phyloP scores from a whole-genome alignment of 805 yeast genomes.

The Barnettozyma vustinii region DNA sequence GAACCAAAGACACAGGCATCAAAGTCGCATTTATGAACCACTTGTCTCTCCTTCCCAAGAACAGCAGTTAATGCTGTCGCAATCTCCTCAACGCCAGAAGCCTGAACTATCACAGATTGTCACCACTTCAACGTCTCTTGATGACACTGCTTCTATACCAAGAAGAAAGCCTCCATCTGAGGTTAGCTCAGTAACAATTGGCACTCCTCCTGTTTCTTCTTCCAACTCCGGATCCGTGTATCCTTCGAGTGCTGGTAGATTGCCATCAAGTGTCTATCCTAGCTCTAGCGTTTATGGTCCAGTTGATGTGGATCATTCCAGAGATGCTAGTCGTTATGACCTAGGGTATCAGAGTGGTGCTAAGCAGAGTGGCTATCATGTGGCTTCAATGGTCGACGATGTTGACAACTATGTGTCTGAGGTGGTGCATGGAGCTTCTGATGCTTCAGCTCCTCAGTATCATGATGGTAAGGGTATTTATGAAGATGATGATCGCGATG shows the following conservation, averaged over 20 bases:
- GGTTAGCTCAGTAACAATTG: neutral
- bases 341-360: neutral
- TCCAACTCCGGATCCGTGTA: neutral
- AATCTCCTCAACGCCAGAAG: neutral
- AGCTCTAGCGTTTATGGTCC: constrained; percentile 22
- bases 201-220: neutral
- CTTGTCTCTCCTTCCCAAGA: constrained; percentile 2
- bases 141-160: neutral
- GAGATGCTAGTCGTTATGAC: neutral
- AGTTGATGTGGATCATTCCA: constrained; percentile 1
- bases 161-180: constrained; percentile 12
- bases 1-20: constrained; percentile 1
- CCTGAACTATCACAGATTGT: constrained; percentile 6
- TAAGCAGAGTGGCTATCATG: neutral
- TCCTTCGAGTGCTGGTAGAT: neutral
- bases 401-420: constrained; percentile 6
- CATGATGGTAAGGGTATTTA: neutral
- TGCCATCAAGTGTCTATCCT: constrained; percentile 10
- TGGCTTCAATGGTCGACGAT: constrained; percentile 8
- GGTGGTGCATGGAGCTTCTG: constrained; percentile 4
- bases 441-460: neutral
- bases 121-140: neutral
- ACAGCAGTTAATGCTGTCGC: neutral
- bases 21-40: constrained; percentile 6
- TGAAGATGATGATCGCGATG: constrained; percentile 1